Conservation (phyloP, 495 filamentous ascomycete species). For the Penicillium simplicissimum region DNA sequence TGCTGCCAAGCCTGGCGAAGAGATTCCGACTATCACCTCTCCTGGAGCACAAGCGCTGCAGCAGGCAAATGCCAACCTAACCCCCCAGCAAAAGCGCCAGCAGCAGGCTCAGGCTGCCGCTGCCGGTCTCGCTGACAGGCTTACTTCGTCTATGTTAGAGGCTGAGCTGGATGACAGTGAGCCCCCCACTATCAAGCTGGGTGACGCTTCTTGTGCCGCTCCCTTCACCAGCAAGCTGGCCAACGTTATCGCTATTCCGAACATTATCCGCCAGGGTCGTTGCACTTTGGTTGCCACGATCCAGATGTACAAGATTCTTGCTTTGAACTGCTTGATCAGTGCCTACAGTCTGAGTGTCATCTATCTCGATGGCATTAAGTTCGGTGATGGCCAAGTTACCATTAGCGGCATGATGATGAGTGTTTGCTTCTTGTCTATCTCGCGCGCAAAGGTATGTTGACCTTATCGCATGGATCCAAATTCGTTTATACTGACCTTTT, state of each 20-base stretch:
- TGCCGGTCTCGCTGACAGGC: constrained; percentile 78
- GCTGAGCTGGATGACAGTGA: constrained; percentile 84
- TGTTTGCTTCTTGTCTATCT: constrained; percentile 97
- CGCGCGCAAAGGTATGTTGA: constrained; percentile 72
- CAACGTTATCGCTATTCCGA: constrained; percentile 95
- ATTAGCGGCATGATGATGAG: constrained; percentile 99
- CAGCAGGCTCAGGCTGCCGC: constrained; percentile 68
- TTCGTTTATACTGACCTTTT: constrained; percentile 21
- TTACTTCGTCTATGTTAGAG: constrained; percentile 88
- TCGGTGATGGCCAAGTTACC: constrained; percentile 96
- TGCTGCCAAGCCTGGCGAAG: constrained; percentile 45
- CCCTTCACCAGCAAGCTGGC: constrained; percentile 97
- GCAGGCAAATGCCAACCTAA: constrained; percentile 50
- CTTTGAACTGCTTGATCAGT: constrained; percentile 96
- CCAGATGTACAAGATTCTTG: constrained; percentile 99
- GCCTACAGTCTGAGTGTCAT: constrained; percentile 96
- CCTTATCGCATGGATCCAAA: background rate
- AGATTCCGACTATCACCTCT: constrained; percentile 67
- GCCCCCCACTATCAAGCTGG: constrained; percentile 94
- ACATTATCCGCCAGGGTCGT: constrained; percentile 96
- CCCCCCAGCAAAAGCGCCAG: constrained; percentile 60
- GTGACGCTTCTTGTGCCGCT: constrained; percentile 94
- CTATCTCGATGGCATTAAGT: constrained; percentile 98
- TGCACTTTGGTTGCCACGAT: constrained; percentile 98
- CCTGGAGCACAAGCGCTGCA: constrained; percentile 70